phyloP scores from a whole-genome alignment of 352 stramenopile genomes.

The Pythium plurisporium region DNA sequence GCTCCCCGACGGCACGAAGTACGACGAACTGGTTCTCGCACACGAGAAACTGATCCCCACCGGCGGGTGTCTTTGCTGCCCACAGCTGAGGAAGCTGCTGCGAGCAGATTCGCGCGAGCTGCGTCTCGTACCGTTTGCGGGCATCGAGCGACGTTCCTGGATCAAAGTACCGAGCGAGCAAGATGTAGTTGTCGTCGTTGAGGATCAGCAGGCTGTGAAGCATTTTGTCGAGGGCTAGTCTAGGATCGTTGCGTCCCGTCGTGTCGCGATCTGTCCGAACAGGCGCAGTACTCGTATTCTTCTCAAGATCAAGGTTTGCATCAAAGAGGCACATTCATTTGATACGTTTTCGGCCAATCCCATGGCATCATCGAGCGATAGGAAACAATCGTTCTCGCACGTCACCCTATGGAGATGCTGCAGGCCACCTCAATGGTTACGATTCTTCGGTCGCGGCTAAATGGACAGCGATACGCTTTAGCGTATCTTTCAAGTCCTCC shows the following conservation, averaged over 20 bases:
- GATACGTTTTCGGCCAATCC: background rate
- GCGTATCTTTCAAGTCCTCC: constrained; percentile 50
- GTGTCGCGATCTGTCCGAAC: too few species aligned
- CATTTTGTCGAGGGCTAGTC: constrained; percentile 27
- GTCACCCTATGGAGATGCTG: too few species aligned
- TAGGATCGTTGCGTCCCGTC: too few species aligned
- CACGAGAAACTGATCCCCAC: constrained; percentile 41
- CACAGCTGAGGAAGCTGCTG: constrained; percentile 34
- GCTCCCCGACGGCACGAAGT: constrained; percentile 47
- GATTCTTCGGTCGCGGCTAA: constrained; percentile 11
- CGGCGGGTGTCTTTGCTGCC: constrained; percentile 17
- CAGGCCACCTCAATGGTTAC: background rate
- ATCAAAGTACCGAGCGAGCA: constrained; percentile 65
- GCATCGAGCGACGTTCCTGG: constrained; percentile 37
- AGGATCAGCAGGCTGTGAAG: constrained; percentile 62
- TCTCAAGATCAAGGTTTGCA: background rate
- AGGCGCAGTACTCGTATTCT: too few species aligned
- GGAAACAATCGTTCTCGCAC: too few species aligned
- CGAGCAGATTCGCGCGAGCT: constrained; percentile 42
- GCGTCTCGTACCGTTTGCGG: constrained; percentile 40
- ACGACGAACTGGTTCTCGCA: constrained; percentile 62
- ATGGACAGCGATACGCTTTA: constrained; percentile 40
- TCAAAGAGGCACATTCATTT: background rate
- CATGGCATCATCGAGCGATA: too few species aligned
- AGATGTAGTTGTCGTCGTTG: constrained; percentile 64